Percentiles rank a stretch among this genome's conserved stretches.
Evolutionary conservation across 257 asterid species (phyloP).

Genomic region (Scutellaria minor): DNA sequence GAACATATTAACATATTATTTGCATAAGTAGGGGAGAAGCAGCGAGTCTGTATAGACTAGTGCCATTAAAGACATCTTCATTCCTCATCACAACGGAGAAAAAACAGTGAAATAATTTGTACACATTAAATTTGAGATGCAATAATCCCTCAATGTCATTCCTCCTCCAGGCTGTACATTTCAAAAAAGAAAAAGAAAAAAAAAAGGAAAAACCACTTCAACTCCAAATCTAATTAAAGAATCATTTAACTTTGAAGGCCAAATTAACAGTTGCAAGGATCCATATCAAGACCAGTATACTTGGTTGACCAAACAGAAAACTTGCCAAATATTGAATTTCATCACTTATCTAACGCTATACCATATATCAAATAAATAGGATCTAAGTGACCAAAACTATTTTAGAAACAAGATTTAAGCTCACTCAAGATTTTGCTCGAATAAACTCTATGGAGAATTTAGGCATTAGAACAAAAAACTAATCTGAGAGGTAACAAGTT

Average conservation of each 20-base stretch:
- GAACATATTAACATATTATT: not conserved
- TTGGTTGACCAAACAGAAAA: not conserved
- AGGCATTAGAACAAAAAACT: not conserved
- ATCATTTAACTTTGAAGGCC: not conserved
- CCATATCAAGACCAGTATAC: not conserved
- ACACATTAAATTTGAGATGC: constrained; percentile 9
- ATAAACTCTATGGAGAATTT: not conserved
- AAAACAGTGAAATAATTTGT: constrained; percentile 6
- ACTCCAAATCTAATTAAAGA: not conserved
- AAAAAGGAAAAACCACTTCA: not conserved
- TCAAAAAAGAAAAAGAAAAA: not conserved
- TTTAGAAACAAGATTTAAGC: not conserved
- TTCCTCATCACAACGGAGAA: not conserved
- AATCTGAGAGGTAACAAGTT: not conserved
- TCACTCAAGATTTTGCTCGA: not conserved
- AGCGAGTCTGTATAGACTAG: not conserved
- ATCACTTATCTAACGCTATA: not conserved
- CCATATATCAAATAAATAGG: not conserved
- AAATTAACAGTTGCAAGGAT: constrained; percentile 8
- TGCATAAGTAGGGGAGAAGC: not conserved
- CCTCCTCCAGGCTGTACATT: constrained; percentile 16
- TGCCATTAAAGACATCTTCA: not conserved
- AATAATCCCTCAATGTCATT: not conserved
- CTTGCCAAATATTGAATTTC: not conserved
- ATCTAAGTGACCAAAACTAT: not conserved